Base-by-base conservation (phyloP, 768 basidiomycete genomes). In the Mycena pura region DNA sequence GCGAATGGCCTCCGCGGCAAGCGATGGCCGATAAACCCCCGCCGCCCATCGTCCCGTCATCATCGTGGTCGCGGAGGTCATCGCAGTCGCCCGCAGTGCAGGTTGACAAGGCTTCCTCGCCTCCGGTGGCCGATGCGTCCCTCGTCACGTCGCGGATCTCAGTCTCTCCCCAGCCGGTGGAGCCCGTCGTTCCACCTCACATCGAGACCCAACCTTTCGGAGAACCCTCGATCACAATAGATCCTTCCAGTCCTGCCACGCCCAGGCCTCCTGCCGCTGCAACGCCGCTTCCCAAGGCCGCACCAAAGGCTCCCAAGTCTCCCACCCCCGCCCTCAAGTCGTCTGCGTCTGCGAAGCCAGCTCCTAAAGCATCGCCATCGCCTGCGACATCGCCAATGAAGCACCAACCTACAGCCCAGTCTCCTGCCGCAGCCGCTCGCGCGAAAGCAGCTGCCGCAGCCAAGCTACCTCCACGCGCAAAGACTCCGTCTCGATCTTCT, bases 1-100 rank as follows among this genome's bases (percentile, higher is more conserved):
- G 85, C 41, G 92, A 93, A 80, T 92, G 90, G 90, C 90, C 91
- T 7, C 91, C 87, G 34, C 84, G 79, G 70, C 69, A 73, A 45
- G 61, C 71, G n/a, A 70, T 73, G 29, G 63, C 59, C 32, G 71
- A 72, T 31, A 81, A 78, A 68, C 73, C 78, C 19, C 71, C 72
- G 45, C 68, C 75, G 17, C 39, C 63, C 13, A 68, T 73, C 63
- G 49, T 78, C 41, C 74, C 80, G 50, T 75, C 82, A 45, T 69
- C 75, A 24, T 74, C 77, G 22, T 73, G 70, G 65, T 22, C 60
- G 2, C 22, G 61, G 22, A 34, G 53, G 11, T 60, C 67, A 63
- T 73, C 77, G 65, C 68, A 75, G 39, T 75, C 73, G 53, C 63
- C 70, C 43, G 66, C 73, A 39, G 54, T 69, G 34, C 69, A 65